These are phyloP conservation scores for Pueraria montana DNA, from an alignment of 306 rosid genomes.

Conservation along the genomic window DNA sequence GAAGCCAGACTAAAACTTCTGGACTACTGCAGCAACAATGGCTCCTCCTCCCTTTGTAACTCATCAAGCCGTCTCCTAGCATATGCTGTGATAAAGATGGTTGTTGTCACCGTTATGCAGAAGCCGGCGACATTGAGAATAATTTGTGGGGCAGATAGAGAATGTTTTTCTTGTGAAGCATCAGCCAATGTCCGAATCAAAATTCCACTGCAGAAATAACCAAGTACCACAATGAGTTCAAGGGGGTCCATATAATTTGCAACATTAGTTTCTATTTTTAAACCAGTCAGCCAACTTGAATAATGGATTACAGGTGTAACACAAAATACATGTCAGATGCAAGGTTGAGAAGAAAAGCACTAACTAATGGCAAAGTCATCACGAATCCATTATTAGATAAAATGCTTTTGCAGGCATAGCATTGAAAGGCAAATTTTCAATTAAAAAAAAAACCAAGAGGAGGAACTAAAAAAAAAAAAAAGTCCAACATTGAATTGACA, in stretches of 20 bases:
- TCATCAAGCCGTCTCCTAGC: conserved; percentile 76
- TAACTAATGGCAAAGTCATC: conserved; percentile 24
- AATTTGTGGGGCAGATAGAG: conserved; percentile 83
- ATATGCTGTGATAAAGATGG: conserved; percentile 72
- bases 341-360: neutral
- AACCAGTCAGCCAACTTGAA: conserved; percentile 12
- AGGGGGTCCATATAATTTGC: conserved; percentile 27
- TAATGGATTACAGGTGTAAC: conserved; percentile 6
- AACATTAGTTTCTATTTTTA: conserved; percentile 23
- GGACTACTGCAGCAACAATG: conserved; percentile 66
- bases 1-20: conserved; percentile 46
- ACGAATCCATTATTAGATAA: neutral
- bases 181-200: conserved; percentile 84
- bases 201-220: conserved; percentile 74
- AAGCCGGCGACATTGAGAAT: conserved; percentile 76
- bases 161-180: conserved; percentile 75
- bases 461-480: neutral
- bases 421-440: conserved; percentile 28
- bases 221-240: conserved; percentile 27
- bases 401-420: neutral
- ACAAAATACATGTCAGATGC: conserved; percentile 23
- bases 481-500: conserved; percentile 19
- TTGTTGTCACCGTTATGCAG: conserved; percentile 74
- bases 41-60: conserved; percentile 70
- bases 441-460: neutral